Evolutionary conservation across 371 early-diverging fungal species (phyloP), one percentile per base, ranked within the genome.

Genomic region (Mortierella sp.): DNA sequence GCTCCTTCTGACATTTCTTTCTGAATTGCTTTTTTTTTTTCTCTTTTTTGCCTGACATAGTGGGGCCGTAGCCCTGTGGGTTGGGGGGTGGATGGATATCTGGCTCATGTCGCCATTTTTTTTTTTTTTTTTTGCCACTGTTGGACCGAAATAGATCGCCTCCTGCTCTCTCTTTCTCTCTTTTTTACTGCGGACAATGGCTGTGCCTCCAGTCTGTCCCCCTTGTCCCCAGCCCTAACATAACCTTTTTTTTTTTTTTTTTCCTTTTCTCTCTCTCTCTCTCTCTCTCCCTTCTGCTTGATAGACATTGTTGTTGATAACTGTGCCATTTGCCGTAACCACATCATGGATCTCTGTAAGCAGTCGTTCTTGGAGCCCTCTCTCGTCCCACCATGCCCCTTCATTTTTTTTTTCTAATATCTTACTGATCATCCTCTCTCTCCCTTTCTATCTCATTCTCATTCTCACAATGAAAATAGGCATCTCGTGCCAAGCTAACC

Each of bases 311-410:
- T 95, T 44, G 98, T 99, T 15, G 99, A 99, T 81, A 98, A 97
- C 84, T 99, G 99, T 81, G 99, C 99, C 68, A 99, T 99, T 83
- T 99, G 99, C 87, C 93, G 99, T 79, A 99, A 99, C 85, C 99
- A 99, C 85, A 99, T 98, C 83, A 99, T 99, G 99, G 99, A 99
- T 80, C 92, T 97, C 57, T 99, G 99, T 93, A 91, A 86, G 87
- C 72, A 21, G 50, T 26, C 48, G 7, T 50, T 28, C 63, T 45
- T 28, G 57, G 2, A 9, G 9, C 37, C 9, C 37, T 37, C 37
- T 37, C 37, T 37, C 37, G n/a, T n/a, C n/a, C n/a, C n/a, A n/a
- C n/a, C n/a, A n/a, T n/a, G n/a, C n/a, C n/a, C n/a, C n/a, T n/a
- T 37, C 9, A 37, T 9, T 37, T 3, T 9, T 37, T 3, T 37